Evolutionary conservation across 2,329 filamentous ascomycete genomes (phyloP), one percentile per base, ranked within the genome.

Genomic region (Aspergillus neoniger): DNA sequence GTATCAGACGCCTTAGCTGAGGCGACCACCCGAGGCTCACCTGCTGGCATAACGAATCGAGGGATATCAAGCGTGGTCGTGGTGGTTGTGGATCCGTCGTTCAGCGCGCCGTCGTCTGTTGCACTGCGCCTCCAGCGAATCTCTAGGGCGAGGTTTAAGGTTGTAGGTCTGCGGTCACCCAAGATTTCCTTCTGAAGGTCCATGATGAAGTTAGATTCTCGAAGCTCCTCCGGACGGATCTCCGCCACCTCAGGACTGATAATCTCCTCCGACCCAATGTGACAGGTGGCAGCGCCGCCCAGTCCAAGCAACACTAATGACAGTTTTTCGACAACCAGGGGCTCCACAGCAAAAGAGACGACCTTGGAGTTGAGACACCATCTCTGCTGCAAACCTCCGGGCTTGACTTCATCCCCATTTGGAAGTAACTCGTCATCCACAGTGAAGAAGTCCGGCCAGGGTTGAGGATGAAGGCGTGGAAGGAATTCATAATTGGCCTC

Each of bases 401-500:
- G 77, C 28, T 76, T 71, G 25, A 70, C 60, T 4, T 63, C 62
- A 19, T 65, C 57, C 30, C 68, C 65, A 19, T 70, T 63, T 3
- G 71, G 70, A 3, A 74, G 68, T 15, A 77, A 58, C 10, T 74
- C 69, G 12, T 79, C 74, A 36, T 87, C 83, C 17, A 85, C 80
- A 55, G 87, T 83, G 75, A 98, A 99, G 68, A 96, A 88, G 72
- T 89, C 92, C 1, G 95, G 93, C 94, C 95, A 99, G 2, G 86
- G 82, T 52, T 90, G 88, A 0, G 84, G 76, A 74, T 97, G 90
- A 3, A 96, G 81, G 9, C 90, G 85, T 10, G 95, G 92, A 12
- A 88, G 83, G 63, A 98, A 86, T 63, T 96, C 91, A 74, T 96
- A 97, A 70, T 91, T 95, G 15, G 92, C 91, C 77, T 96, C 92